phyloP scores from a whole-genome alignment of 352 stramenopile genomes.

The Phytophthora boehmeriae region DNA sequence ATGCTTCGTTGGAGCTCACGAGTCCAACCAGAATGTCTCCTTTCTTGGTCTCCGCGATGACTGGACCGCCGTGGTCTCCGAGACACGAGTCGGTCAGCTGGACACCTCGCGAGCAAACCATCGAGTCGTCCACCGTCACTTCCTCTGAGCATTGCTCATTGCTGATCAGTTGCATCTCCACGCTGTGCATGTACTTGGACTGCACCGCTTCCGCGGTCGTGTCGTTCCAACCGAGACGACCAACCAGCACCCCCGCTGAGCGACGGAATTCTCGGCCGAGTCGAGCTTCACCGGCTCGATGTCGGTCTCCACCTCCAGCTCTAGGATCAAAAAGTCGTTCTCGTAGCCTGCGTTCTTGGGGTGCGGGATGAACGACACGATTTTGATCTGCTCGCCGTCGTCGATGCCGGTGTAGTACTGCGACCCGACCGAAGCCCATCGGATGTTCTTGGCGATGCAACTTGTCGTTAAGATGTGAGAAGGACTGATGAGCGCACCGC shows the following conservation, averaged over 20 bases:
- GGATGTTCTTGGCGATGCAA: constrained; percentile 50
- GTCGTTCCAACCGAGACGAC: constrained; percentile 49
- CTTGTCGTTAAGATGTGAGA: constrained; percentile 43
- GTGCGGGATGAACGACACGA: constrained; percentile 47
- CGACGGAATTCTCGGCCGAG: constrained; percentile 31
- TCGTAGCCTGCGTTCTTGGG: constrained; percentile 35
- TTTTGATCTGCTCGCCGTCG: constrained; percentile 54
- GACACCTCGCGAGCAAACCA: constrained; percentile 59
- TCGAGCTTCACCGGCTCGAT: constrained; percentile 43
- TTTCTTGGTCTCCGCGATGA: constrained; percentile 37
- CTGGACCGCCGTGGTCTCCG: constrained; percentile 59
- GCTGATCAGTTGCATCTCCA: constrained; percentile 51
- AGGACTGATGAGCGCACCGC: constrained; percentile 48
- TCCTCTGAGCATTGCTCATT: constrained; percentile 42
- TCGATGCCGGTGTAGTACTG: constrained; percentile 41
- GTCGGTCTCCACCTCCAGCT: constrained; percentile 37
- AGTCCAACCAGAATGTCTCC: constrained; percentile 51
- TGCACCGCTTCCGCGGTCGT: constrained; percentile 40
- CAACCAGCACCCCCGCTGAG: constrained; percentile 34
- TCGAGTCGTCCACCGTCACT: constrained; percentile 39
- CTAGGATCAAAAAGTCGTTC: constrained; percentile 66
- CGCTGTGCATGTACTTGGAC: constrained; percentile 43
- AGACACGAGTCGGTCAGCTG: constrained; percentile 54
- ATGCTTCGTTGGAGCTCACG: constrained; percentile 59
- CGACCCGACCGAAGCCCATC: constrained; percentile 57